Evolutionary conservation across 371 early-diverging fungal species (phyloP), one percentile per base, ranked within the genome.

Genomic region (Mucor saturninus): DNA sequence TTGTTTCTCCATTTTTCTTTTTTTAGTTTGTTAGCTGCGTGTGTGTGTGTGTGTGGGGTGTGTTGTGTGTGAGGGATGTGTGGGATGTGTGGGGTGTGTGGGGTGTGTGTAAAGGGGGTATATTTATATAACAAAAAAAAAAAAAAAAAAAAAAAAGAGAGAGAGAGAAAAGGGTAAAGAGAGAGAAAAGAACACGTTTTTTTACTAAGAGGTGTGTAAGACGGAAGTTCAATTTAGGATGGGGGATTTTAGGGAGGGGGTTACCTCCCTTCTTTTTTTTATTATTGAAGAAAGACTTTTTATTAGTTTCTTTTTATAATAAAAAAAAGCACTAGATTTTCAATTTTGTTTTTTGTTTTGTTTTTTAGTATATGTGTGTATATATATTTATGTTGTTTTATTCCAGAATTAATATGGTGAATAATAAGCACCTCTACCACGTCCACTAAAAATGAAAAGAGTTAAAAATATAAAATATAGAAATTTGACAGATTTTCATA

Each of bases 381-480:
- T 62, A 45, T 68, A 46, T 52, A 26, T 43, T 51, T 56, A 58
- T 58, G 32, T 61, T 53, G 15, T 54, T 50, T 58, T 30, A 15
- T 40, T 56, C 42, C 32, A 26, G 50, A 42, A 6, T 61, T 83
- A 90, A 68, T 90, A 90, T 11, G 90, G 90, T 31, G 86, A 72
- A 69, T 80, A 87, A 60, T 78, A 87, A 28, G 81, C 86, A 35
- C 90, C 83, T 65, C 89, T 83, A 55, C 83, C 86, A 56, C 89
- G 83, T 28, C 59, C 32, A 65, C 74, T 61, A 6, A 30, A 1
- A 46, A 3, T 7, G n/a, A 50, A 50, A 3, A 50, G 30, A 65
- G 10, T 51, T 13, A 30, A n/a, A 45, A 5, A 9, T 46, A 26
- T 35, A 10, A 59, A 15, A 7, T 37, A 21, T 14, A 21, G 8